These are phyloP conservation scores for Pyrenophora teres DNA, from an alignment of 2,329 filamentous ascomycete species.

Conservation along the genomic window DNA sequence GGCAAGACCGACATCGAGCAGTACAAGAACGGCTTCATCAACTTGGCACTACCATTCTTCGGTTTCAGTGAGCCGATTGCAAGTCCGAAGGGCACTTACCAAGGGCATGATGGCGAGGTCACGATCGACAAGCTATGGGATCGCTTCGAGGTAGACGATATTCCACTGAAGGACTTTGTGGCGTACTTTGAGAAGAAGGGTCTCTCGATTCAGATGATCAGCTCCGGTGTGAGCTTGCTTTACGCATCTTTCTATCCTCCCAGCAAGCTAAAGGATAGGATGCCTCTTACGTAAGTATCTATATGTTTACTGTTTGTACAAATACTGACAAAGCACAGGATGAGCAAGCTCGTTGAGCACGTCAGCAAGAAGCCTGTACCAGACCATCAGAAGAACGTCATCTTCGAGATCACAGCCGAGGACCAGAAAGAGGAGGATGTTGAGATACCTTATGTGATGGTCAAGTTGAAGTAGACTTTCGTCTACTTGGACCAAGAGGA, in stretches of 20 bases:
- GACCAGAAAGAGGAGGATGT: slow-evolving; percentile 90
- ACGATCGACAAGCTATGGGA: slow-evolving; percentile 97
- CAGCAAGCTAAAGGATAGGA: slow-evolving; percentile 80
- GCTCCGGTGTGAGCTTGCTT: slow-evolving; percentile 92
- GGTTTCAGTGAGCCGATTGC: slow-evolving; percentile 97
- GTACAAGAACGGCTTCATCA: slow-evolving; percentile 99
- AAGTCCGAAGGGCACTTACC: slow-evolving; percentile 90
- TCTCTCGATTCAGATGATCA: slow-evolving; percentile 86
- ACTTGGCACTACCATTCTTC: slow-evolving; percentile 94
- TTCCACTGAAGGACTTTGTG: slow-evolving; percentile 83
- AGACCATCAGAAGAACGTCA: slow-evolving; percentile 89
- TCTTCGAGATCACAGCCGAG: slow-evolving; percentile 92
- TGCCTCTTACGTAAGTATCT: slow-evolving; percentile 66
- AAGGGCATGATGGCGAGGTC: slow-evolving; percentile 75
- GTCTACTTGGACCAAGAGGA: not conserved
- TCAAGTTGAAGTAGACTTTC: slow-evolving; percentile 64
- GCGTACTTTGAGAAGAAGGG: slow-evolving; percentile 79
- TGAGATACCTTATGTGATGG: slow-evolving; percentile 95
- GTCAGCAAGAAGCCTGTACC: slow-evolving; percentile 93
- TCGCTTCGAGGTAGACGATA: slow-evolving; percentile 86
- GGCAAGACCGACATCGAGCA: slow-evolving; percentile 96
- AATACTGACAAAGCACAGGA: slow-evolving; percentile 57
- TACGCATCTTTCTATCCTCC: slow-evolving; percentile 92
- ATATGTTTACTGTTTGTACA: not conserved
- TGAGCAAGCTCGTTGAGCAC: slow-evolving; percentile 84